phyloP scores from a whole-genome alignment of 2,329 filamentous ascomycete genomes.

The Cladosporium sp. region DNA sequence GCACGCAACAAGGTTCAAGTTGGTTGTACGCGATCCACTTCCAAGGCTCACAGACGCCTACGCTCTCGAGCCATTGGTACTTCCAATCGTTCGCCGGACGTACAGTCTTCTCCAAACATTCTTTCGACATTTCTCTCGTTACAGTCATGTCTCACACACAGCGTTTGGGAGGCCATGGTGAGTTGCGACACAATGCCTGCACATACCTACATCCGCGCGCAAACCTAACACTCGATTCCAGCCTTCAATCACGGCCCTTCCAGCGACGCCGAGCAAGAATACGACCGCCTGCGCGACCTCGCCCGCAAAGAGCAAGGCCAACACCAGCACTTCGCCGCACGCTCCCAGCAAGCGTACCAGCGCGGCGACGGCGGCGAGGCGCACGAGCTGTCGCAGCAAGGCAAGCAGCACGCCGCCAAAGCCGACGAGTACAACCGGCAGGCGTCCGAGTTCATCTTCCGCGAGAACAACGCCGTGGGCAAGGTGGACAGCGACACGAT shows the following conservation, averaged over 20 bases:
- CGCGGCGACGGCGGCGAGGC: conserved; percentile 76
- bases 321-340: conserved; percentile 59
- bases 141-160: conserved; percentile 5
- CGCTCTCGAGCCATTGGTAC: conserved; percentile 6
- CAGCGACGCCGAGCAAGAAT: conserved; percentile 70
- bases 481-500: conserved; percentile 75
- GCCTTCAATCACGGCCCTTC: conserved; percentile 70
- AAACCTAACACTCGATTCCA: conserved; percentile 30
- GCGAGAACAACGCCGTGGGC: conserved; percentile 79
- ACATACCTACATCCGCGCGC: background rate
- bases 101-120: background rate
- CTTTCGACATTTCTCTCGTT: background rate
- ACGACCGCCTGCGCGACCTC: conserved; percentile 80
- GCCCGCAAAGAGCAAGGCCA: conserved; percentile 76
- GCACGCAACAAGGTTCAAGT: background rate
- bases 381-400: conserved; percentile 76
- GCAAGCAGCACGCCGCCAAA: conserved; percentile 73
- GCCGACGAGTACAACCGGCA: conserved; percentile 89
- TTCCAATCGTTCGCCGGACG: background rate
- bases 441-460: conserved; percentile 90
- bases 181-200: background rate
- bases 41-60: conserved; percentile 4
- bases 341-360: conserved; percentile 74
- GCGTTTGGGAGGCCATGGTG: conserved; percentile 11
- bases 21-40: conserved; percentile 6